Conservation (phyloP, 2,329 filamentous ascomycete genomes). For the Ophiostoma sp. region DNA sequence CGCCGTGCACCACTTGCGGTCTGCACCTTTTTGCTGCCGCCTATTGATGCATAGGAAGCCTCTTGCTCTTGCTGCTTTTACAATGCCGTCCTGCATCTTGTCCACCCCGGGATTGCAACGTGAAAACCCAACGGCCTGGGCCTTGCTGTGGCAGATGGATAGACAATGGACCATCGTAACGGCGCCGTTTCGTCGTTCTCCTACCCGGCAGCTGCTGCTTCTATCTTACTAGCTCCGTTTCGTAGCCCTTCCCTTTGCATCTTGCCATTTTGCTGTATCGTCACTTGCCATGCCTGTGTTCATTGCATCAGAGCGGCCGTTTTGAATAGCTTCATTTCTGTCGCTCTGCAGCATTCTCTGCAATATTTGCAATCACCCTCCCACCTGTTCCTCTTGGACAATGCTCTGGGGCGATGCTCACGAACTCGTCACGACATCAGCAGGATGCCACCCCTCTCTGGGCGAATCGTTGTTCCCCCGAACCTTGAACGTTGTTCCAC, state of each 20-base stretch:
- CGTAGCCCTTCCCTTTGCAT: neutral
- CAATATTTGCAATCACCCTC: too few relatives aligned
- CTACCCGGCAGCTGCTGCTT: neutral
- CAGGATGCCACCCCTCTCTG: slow-evolving; percentile 6
- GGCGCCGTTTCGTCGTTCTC: neutral
- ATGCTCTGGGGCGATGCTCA: too few relatives aligned
- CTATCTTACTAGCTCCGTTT: neutral
- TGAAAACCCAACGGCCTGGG: too few relatives aligned
- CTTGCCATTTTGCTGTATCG: neutral
- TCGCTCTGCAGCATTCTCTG: too few relatives aligned
- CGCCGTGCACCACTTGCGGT: too few relatives aligned
- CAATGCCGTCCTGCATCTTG: too few relatives aligned
- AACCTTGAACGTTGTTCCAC: slow-evolving; percentile 3
- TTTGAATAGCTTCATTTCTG: neutral
- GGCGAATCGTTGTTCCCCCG: slow-evolving; percentile 4
- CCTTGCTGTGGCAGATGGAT: too few relatives aligned
- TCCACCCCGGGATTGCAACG: too few relatives aligned
- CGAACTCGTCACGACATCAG: neutral
- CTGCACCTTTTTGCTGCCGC: too few relatives aligned
- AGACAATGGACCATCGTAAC: neutral
- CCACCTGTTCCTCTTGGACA: too few relatives aligned
- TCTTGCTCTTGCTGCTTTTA: too few relatives aligned
- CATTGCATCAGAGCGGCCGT: neutral
- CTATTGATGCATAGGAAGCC: too few relatives aligned
- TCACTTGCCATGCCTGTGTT: neutral